Evolutionary conservation across 2,329 filamentous ascomycete genomes (phyloP).

Genomic region (Aspergillus pseudoglaucus): DNA sequence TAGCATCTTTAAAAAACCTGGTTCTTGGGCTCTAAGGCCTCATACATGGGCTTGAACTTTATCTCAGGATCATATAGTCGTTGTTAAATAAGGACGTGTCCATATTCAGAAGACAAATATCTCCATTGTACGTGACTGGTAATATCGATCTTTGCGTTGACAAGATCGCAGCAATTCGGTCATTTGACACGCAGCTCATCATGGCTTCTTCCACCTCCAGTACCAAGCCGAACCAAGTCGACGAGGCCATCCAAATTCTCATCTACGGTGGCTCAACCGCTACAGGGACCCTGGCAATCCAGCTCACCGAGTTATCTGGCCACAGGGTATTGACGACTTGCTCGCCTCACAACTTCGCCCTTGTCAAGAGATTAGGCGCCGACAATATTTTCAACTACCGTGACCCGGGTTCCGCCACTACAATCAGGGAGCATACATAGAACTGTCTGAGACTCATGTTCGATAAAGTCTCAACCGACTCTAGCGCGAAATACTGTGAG

Average conservation of each 20-base stretch:
- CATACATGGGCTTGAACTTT: too few species aligned
- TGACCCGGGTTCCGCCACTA: constrained; percentile 11
- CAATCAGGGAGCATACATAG: constrained; percentile 28
- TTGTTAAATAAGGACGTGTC: too few species aligned
- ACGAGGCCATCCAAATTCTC: constrained; percentile 19
- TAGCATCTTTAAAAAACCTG: too few species aligned
- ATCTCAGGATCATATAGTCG: too few species aligned
- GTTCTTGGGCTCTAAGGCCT: too few species aligned
- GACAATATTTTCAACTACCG: constrained; percentile 32
- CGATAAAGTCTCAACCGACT: constrained; percentile 29
- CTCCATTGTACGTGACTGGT: too few species aligned
- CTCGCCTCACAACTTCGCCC: constrained; percentile 30
- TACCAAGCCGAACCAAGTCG: not conserved
- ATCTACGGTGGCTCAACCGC: constrained; percentile 38
- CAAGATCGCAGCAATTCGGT: too few species aligned
- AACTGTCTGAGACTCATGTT: constrained; percentile 30
- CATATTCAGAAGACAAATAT: too few species aligned
- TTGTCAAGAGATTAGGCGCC: constrained; percentile 29
- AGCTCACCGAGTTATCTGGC: constrained; percentile 35
- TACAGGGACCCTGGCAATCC: constrained; percentile 34
- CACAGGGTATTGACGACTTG: constrained; percentile 29
- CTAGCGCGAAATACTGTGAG: constrained; percentile 25
- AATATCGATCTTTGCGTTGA: too few species aligned
- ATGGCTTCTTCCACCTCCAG: too few species aligned
- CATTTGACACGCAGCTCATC: too few species aligned